Conservation (phyloP, 768 basidiomycete genomes). For the Pisolithus microcarpus region DNA sequence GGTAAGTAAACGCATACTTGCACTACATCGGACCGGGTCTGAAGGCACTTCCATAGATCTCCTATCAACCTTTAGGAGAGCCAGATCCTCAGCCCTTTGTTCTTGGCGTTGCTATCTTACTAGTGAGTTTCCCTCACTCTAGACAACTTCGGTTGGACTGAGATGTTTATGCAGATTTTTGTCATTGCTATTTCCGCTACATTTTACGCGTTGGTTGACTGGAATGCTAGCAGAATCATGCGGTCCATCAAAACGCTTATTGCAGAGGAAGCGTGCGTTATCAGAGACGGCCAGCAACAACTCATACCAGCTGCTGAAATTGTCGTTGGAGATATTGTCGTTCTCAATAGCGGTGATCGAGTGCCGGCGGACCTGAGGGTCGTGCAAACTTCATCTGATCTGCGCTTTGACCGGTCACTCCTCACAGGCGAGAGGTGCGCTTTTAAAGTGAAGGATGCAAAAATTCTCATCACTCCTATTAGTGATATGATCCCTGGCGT, state of each 20-base stretch:
- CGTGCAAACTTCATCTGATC: slow-evolving; percentile 43
- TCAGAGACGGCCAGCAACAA: slow-evolving; percentile 43
- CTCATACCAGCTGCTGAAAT: slow-evolving; percentile 48
- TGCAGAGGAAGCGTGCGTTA: slow-evolving; percentile 51
- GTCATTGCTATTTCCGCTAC: slow-evolving; percentile 37
- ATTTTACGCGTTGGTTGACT: slow-evolving; percentile 48
- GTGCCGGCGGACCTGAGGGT: slow-evolving; percentile 56
- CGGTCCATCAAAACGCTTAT: slow-evolving; percentile 52
- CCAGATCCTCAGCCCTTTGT: slow-evolving; percentile 35
- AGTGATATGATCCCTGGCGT: slow-evolving; percentile 40
- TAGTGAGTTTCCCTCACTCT: slow-evolving; percentile 29
- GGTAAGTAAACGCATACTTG: slow-evolving; percentile 20
- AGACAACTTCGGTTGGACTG: not conserved
- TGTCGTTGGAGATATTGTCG: slow-evolving; percentile 50
- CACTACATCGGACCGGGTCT: not conserved
- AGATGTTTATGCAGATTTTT: slow-evolving; percentile 27
- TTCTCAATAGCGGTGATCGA: slow-evolving; percentile 47
- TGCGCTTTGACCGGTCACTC: slow-evolving; percentile 47
- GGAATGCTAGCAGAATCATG: slow-evolving; percentile 43
- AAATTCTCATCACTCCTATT: not conserved
- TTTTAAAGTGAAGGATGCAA: not conserved
- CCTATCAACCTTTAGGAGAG: slow-evolving; percentile 44
- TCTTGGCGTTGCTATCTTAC: slow-evolving; percentile 45
- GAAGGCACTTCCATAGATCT: slow-evolving; percentile 31
- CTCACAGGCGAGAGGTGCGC: slow-evolving; percentile 43